phyloP scores from a whole-genome alignment of 2,329 filamentous ascomycete genomes.

The Diaporthe capsici region DNA sequence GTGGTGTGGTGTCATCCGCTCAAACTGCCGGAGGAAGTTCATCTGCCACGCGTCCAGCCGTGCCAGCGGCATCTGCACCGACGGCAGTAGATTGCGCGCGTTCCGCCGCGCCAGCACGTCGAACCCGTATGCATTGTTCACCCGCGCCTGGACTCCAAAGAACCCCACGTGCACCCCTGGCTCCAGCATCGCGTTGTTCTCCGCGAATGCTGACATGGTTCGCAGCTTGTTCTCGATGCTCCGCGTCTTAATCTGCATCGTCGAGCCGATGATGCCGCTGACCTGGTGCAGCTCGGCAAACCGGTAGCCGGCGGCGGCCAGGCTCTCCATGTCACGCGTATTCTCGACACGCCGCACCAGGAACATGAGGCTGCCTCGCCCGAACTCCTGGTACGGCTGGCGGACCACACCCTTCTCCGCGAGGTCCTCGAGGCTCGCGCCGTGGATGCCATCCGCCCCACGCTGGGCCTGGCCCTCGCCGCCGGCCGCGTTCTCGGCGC shows the following conservation, averaged over 20 bases:
- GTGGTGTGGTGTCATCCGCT: slow-evolving; percentile 57
- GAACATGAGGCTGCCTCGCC: slow-evolving; percentile 85
- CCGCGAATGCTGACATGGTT: slow-evolving; percentile 73
- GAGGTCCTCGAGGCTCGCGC: slow-evolving; percentile 48
- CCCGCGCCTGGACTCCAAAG: slow-evolving; percentile 68
- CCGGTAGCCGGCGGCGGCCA: slow-evolving; percentile 82
- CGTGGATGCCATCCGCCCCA: slow-evolving; percentile 23
- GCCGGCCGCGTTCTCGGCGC: slow-evolving; percentile 25
- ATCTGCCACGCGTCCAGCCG: slow-evolving; percentile 69
- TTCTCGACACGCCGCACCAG: slow-evolving; percentile 75
- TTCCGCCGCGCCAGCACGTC: slow-evolving; percentile 73
- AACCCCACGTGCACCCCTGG: slow-evolving; percentile 71
- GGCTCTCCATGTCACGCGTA: slow-evolving; percentile 70
- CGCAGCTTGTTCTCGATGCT: slow-evolving; percentile 74
- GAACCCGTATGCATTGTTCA: slow-evolving; percentile 67
- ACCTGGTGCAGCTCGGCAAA: slow-evolving; percentile 81
- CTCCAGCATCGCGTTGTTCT: slow-evolving; percentile 60
- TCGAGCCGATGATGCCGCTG: slow-evolving; percentile 75
- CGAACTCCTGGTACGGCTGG: slow-evolving; percentile 56
- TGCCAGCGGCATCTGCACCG: slow-evolving; percentile 66
- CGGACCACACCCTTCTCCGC: slow-evolving; percentile 58
- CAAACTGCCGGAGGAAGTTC: slow-evolving; percentile 66
- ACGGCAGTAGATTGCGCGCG: slow-evolving; percentile 72
- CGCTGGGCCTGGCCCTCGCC: slow-evolving; percentile 34
- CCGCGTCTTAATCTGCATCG: slow-evolving; percentile 78